A percentile compares a stretch with the other conserved stretches of the same genome.
Evolutionary conservation across 2,329 filamentous ascomycete genomes (phyloP).

Genomic region (Penicillium sp.): DNA sequence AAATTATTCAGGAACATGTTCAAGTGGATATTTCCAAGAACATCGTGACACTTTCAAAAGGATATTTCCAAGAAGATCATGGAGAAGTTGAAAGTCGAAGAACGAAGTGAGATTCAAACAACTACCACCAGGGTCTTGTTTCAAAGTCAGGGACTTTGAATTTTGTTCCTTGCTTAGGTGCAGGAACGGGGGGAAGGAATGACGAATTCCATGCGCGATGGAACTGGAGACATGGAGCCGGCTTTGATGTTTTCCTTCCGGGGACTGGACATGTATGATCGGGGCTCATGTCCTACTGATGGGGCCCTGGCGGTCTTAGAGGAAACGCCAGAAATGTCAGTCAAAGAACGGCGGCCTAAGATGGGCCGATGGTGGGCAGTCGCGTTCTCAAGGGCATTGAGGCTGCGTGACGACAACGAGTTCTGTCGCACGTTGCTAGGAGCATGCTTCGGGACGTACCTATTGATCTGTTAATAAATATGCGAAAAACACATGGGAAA

Average conservation of each 20-base stretch:
- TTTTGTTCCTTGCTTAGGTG: not conserved
- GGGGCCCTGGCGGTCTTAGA: slow-evolving; percentile 37
- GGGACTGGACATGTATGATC: slow-evolving; percentile 41
- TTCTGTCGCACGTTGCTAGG: slow-evolving; percentile 34
- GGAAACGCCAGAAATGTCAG: slow-evolving; percentile 35
- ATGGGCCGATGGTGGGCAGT: slow-evolving; percentile 32
- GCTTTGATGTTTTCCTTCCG: slow-evolving; percentile 40
- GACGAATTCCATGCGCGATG: slow-evolving; percentile 33
- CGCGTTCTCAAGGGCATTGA: slow-evolving; percentile 42
- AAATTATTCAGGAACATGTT: no score
- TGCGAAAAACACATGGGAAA: slow-evolving; percentile 26
- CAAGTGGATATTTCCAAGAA: no score
- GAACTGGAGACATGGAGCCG: slow-evolving; percentile 39
- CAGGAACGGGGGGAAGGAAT: not conserved
- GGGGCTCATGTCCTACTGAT: slow-evolving; percentile 29
- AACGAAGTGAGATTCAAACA: not conserved
- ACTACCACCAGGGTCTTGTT: not conserved
- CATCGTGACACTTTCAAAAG: no score
- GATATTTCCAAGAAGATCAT: no score
- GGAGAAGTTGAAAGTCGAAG: not conserved
- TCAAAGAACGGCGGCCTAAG: slow-evolving; percentile 28
- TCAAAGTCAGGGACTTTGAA: not conserved
- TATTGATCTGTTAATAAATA: not conserved
- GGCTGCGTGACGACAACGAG: slow-evolving; percentile 40
- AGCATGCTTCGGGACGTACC: not conserved